These are phyloP conservation scores for Cardamine occulta DNA, from an alignment of 345 rosid species.

Conservation along the genomic window DNA sequence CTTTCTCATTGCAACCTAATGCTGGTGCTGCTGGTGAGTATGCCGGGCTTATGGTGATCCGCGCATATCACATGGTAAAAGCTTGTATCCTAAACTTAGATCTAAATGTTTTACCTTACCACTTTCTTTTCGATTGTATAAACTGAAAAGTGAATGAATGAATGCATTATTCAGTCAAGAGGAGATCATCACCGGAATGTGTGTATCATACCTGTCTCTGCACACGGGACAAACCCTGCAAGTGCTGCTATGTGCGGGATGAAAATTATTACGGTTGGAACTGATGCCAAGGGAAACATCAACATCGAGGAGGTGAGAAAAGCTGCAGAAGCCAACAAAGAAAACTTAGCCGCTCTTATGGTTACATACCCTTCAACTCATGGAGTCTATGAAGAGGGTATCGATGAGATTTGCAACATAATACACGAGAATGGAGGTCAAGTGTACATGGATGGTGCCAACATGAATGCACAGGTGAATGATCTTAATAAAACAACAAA, in stretches of 20 bases:
- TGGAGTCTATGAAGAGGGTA: conserved; percentile 97
- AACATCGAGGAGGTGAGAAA: conserved; percentile 83
- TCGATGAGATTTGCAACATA: conserved; percentile 91
- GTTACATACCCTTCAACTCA: conserved; percentile 98
- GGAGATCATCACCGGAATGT: conserved; percentile 97
- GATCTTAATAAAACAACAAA: conserved; percentile 80
- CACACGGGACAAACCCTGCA: conserved; percentile 99
- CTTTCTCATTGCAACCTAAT: conserved; percentile 99
- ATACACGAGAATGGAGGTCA: conserved; percentile 98
- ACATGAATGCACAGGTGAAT: conserved; percentile 98
- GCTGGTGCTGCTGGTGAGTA: conserved; percentile 99
- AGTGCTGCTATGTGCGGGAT: conserved; percentile 99
- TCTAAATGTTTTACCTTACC: neutral
- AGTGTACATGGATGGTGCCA: conserved; percentile 99
- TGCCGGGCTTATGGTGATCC: conserved; percentile 99
- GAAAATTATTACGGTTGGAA: conserved; percentile 95
- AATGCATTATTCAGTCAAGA: conserved; percentile 65
- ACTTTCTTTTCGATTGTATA: neutral
- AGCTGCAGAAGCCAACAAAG: conserved; percentile 92
- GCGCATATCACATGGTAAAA: conserved; percentile 88
- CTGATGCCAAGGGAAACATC: conserved; percentile 97
- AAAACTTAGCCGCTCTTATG: conserved; percentile 91
- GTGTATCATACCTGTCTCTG: conserved; percentile 98
- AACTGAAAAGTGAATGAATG: conserved; percentile 31
- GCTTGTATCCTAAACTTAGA: neutral